These are phyloP conservation scores for Geotrichum klebahnii DNA, from an alignment of 1,139 yeast species.

Conservation along the genomic window DNA sequence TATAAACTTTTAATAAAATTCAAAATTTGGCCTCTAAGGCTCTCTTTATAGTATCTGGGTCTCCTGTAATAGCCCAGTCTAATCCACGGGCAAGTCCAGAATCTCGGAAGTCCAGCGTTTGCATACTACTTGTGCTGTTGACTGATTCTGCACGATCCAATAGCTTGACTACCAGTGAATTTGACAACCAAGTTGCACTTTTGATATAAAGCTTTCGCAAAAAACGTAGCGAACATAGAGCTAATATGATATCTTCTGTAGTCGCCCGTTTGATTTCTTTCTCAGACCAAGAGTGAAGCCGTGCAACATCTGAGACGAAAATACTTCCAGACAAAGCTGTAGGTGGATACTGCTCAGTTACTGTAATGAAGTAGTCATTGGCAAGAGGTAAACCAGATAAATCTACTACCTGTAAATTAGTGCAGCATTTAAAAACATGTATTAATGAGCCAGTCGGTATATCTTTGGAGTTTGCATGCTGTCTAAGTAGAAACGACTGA, in stretches of 20 bases:
- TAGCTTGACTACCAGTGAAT: constrained; percentile 21
- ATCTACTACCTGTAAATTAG: constrained; percentile 27
- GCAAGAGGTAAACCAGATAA: constrained; percentile 33
- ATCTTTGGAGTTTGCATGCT: constrained; percentile 30
- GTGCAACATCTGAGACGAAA: constrained; percentile 35
- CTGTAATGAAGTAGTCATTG: constrained; percentile 30
- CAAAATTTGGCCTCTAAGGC: background rate
- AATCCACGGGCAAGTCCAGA: constrained; percentile 27
- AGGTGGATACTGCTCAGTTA: constrained; percentile 23
- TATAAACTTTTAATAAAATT: too few relatives aligned
- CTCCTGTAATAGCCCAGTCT: constrained; percentile 27
- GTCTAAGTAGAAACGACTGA: constrained; percentile 27
- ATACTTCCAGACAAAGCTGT: constrained; percentile 25
- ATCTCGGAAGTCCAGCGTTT: constrained; percentile 24
- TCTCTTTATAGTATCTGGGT: constrained; percentile 1
- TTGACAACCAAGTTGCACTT: constrained; percentile 32
- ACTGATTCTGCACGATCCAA: constrained; percentile 14
- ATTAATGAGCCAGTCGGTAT: constrained; percentile 33
- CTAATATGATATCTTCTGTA: constrained; percentile 27
- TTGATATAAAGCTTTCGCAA: constrained; percentile 25
- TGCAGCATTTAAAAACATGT: constrained; percentile 30
- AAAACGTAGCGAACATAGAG: constrained; percentile 24
- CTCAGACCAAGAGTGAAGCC: constrained; percentile 30
- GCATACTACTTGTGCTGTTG: constrained; percentile 8
- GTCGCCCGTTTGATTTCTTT: constrained; percentile 28